Evolutionary conservation across 2,329 filamentous ascomycete species (phyloP), one percentile per base, ranked within the genome.

Genomic region (Ophiocordyceps camponoti-saundersi): DNA sequence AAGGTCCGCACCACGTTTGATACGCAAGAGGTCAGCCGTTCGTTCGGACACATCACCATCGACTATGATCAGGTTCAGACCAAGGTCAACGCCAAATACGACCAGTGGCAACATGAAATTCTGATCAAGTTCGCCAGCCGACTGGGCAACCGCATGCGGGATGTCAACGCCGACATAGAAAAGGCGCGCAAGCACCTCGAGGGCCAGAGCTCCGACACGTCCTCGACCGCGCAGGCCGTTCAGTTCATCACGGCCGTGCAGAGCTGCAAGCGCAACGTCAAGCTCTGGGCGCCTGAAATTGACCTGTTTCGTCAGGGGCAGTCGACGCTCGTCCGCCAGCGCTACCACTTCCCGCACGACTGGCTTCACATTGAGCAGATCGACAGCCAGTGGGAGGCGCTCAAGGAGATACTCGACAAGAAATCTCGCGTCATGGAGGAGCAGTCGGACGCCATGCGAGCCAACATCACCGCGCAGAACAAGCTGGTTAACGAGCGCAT

Each of bases 51-150:
- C 62, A 80, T 96, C 47, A 87, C 84, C 4, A 88, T 99, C 57
- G 90, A 98, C 61, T 98, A 98, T 58, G 92, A 96, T 57, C 93
- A 98, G 63, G 92, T 98, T 0, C 93, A 98, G 64, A 87, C 90
- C 48, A 95, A 95, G 65, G 92, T 99, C 62, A 98, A 96, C 57
- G 87, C 88, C 56, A 98, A 96, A 63, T 99, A 98, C 60, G 93
- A 99, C 60, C 90, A 96, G 62, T 98, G 93, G 92, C 92, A 99
- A 63, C 87, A 95, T 56, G 92, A 99, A 53, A 94, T 98, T 47
- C 72, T 96, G 36, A 77, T 85, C 55, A 95, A 95, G 61, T 99
- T 98, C 64, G 92, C 88, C 36, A 75, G 77, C 48, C 86, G 92
- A 48, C 81, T 98, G 43, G 87, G 89, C 44, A 84, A 79, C 52